Evolutionary conservation across 352 stramenopile genomes (phyloP).

Genomic region (Phytophthora melonis): DNA sequence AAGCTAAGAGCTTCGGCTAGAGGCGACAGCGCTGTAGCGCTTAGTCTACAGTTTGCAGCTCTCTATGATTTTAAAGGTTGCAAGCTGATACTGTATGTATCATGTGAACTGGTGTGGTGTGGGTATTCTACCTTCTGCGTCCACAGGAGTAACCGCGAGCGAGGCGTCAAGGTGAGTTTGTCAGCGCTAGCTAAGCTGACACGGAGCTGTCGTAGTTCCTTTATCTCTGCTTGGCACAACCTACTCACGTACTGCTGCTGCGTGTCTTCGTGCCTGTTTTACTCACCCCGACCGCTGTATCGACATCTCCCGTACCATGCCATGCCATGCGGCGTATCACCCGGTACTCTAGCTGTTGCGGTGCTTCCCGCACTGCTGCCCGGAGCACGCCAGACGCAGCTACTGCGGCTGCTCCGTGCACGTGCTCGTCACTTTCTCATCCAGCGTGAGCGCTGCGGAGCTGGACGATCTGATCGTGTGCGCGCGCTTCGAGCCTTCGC

Average conservation of each 20-base stretch:
- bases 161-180: conserved; percentile 16
- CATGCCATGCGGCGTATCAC: not conserved
- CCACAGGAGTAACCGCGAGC: conserved; percentile 18
- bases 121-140: not conserved
- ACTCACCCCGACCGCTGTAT: not conserved
- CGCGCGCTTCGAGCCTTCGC: conserved; percentile 35
- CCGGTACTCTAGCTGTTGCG: conserved; percentile 13
- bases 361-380: conserved; percentile 50
- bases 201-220: not conserved
- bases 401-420: conserved; percentile 50
- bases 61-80: not conserved
- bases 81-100: not conserved
- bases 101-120: too few relatives aligned
- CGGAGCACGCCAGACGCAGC: conserved; percentile 34
- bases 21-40: not conserved
- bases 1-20: not conserved
- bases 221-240: not conserved
- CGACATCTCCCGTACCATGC: not conserved
- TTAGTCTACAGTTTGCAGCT: not conserved
- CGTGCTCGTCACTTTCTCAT: conserved; percentile 31
- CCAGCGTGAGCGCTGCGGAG: not conserved
- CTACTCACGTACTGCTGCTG: not conserved
- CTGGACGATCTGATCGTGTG: conserved; percentile 30
- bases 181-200: not conserved
- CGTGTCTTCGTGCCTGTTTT: not conserved